phyloP scores from a whole-genome alignment of 2,329 filamentous ascomycete species.

The Amauroascus verrucosus region DNA sequence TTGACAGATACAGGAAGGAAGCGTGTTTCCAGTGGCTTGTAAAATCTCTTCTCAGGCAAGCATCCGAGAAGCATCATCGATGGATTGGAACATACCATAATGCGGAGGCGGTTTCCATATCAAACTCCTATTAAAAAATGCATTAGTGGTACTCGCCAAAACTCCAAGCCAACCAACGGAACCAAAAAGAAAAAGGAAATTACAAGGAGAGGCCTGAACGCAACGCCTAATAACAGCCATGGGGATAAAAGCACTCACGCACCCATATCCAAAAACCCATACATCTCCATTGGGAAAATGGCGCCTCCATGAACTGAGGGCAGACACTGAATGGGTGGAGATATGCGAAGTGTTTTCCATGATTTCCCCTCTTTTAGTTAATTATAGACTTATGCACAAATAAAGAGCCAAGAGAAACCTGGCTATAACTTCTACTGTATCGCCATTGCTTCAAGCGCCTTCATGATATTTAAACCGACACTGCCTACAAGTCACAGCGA shows the following conservation, averaged over 20 bases:
- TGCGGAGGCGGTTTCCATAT: conserved; percentile 98
- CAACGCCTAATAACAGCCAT: neutral
- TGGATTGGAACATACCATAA: conserved; percentile 54
- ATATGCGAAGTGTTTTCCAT: conserved; percentile 2
- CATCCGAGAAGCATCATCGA: neutral
- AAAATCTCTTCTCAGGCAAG: neutral
- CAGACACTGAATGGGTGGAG: conserved; percentile 4
- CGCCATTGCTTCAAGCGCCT: neutral
- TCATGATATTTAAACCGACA: no score
- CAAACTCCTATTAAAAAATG: conserved; percentile 54
- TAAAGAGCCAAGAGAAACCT: neutral
- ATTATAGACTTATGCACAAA: neutral
- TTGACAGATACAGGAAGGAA: neutral
- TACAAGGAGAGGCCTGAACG: no score
- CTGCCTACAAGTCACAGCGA: no score
- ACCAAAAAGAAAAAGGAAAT: no score
- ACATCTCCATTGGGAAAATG: conserved; percentile 54
- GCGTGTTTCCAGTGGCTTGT: neutral
- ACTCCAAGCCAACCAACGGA: neutral
- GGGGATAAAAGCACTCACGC: conserved; percentile 24
- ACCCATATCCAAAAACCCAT: conserved; percentile 98
- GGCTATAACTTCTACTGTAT: neutral
- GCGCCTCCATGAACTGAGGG: conserved; percentile 32
- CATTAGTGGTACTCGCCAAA: neutral
- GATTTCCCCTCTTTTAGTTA: neutral